phyloP scores from a whole-genome alignment of 495 filamentous ascomycete species.

The Parathielavia hyrcaniae region DNA sequence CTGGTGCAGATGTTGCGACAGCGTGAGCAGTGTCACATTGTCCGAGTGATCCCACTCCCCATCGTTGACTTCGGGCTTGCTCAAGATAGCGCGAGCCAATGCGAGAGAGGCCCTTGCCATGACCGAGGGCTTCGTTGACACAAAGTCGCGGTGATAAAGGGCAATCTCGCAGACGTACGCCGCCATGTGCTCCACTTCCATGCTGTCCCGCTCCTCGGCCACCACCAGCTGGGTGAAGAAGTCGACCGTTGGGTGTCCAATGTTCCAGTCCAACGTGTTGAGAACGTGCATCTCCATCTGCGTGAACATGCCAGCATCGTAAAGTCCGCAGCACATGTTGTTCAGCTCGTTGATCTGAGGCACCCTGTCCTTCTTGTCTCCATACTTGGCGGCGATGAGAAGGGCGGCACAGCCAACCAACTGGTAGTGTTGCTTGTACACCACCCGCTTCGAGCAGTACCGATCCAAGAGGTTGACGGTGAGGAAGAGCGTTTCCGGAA shows the following conservation, averaged over 20 bases:
- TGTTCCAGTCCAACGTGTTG: slow-evolving; percentile 92
- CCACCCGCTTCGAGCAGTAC: slow-evolving; percentile 96
- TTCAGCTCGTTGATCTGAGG: slow-evolving; percentile 92
- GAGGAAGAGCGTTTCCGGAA: slow-evolving; percentile 91
- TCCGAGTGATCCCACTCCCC: slow-evolving; percentile 77
- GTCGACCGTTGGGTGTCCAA: slow-evolving; percentile 93
- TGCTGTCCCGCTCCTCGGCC: slow-evolving; percentile 62
- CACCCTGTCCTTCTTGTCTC: slow-evolving; percentile 94
- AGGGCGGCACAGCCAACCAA: slow-evolving; percentile 93
- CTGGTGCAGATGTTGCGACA: slow-evolving; percentile 78
- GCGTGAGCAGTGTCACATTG: slow-evolving; percentile 70
- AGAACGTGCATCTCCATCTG: slow-evolving; percentile 99
- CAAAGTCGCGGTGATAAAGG: slow-evolving; percentile 92
- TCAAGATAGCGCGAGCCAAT: slow-evolving; percentile 78
- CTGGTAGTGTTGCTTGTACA: slow-evolving; percentile 99
- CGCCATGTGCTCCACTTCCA: slow-evolving; percentile 89
- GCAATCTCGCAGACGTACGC: slow-evolving; percentile 91
- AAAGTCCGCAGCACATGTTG: slow-evolving; percentile 97
- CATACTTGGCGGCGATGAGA: slow-evolving; percentile 96
- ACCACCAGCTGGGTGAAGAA: slow-evolving; percentile 77
- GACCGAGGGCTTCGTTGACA: slow-evolving; percentile 79
- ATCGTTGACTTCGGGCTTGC: slow-evolving; percentile 65
- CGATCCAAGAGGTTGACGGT: slow-evolving; percentile 94
- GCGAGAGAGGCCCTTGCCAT: slow-evolving; percentile 84
- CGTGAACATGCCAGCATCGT: slow-evolving; percentile 99